These are phyloP conservation scores for Polyplosphaeria fusca DNA, from an alignment of 495 filamentous ascomycete species.

Conservation along the genomic window DNA sequence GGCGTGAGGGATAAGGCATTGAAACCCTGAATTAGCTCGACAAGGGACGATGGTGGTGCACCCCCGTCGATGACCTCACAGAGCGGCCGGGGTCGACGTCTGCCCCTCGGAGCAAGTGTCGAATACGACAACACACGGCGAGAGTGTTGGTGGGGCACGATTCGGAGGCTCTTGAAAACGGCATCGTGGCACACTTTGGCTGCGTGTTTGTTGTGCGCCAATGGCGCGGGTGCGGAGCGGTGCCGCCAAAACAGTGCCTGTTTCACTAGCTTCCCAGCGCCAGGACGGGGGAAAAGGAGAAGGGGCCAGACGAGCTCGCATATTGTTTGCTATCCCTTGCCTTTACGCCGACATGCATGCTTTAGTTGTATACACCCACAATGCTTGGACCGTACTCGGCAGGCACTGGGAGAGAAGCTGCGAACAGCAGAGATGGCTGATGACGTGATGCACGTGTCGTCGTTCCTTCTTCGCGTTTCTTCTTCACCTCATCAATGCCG, in stretches of 20 bases:
- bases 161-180: background rate
- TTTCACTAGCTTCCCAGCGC: conserved; percentile 5
- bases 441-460: no score
- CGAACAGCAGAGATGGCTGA: no score
- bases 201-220: background rate
- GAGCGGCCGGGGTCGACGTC: background rate
- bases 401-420: no score
- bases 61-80: conserved; percentile 27
- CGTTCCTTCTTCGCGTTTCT: no score
- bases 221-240: background rate
- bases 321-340: no score
- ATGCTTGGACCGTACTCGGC: no score
- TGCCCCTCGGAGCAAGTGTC: background rate
- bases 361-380: no score
- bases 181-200: background rate
- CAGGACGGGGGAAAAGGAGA: no score
- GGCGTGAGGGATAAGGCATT: background rate
- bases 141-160: background rate
- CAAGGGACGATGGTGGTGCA: background rate
- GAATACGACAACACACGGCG: background rate
- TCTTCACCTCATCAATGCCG: no score
- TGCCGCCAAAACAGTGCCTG: background rate
- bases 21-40: background rate
- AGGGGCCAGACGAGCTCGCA: no score
- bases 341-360: no score